Conservation (phyloP, 1,139 yeast species). For the Suhomyces guaymorum region DNA sequence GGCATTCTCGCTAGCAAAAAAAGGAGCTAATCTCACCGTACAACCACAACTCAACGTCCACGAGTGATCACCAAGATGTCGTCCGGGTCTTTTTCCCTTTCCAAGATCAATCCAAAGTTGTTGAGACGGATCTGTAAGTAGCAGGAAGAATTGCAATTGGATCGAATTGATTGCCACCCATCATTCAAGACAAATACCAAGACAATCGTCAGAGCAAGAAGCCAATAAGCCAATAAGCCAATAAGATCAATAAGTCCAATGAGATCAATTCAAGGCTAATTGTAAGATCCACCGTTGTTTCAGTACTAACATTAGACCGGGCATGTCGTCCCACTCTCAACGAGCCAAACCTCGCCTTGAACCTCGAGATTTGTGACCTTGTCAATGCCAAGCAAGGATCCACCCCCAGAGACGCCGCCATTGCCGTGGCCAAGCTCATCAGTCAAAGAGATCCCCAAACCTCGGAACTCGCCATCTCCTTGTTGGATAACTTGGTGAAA, state of each 20-base stretch:
- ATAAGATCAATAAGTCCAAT: no score
- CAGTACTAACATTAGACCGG: constrained; percentile 51
- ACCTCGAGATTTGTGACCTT: constrained; percentile 89
- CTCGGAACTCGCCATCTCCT: constrained; percentile 53
- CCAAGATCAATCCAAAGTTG: constrained; percentile 57
- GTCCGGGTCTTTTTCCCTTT: constrained; percentile 43
- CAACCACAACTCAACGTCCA: no score
- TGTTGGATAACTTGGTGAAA: constrained; percentile 88
- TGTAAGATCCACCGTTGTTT: background rate
- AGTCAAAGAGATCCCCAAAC: constrained; percentile 85
- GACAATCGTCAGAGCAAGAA: no score
- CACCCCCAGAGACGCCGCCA: constrained; percentile 90
- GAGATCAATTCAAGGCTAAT: no score
- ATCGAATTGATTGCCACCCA: no score
- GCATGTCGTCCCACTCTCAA: constrained; percentile 84
- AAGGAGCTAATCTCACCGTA: no score
- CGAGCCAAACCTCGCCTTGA: constrained; percentile 87
- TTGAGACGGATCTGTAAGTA: constrained; percentile 64
- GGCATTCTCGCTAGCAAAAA: no score
- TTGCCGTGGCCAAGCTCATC: constrained; percentile 81
- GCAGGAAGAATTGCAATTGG: background rate
- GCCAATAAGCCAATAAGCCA: no score
- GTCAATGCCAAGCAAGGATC: constrained; percentile 91
- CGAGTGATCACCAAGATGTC: constrained; percentile 19
- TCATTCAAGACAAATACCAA: no score